Percentiles rank a stretch among this genome's conserved stretches.
phyloP scores from a whole-genome alignment of 129 eudicot species.

The Helianthus tuberosus region DNA sequence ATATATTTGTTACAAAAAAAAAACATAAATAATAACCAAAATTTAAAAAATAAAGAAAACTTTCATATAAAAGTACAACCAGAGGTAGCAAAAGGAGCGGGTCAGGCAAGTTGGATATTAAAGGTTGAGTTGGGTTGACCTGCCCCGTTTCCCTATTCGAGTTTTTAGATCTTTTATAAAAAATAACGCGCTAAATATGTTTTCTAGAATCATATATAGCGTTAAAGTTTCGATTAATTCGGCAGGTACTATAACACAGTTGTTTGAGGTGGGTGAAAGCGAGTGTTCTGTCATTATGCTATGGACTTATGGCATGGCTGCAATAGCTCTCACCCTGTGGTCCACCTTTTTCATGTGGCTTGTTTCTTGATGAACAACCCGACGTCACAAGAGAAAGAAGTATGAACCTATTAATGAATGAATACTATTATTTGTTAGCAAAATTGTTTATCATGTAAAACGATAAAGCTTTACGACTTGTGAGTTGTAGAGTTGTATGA shows the following conservation, averaged over 20 bases:
- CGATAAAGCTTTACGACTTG: neutral
- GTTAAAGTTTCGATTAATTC: neutral
- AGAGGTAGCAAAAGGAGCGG: neutral
- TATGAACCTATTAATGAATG: neutral
- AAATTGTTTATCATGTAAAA: neutral
- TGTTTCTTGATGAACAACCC: constrained; percentile 22
- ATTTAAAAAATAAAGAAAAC: neutral
- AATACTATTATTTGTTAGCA: neutral
- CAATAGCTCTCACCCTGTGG: constrained; percentile 55
- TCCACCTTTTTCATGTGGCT: constrained; percentile 58
- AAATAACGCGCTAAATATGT: neutral
- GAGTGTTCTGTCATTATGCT: constrained; percentile 69
- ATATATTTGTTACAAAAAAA: neutral
- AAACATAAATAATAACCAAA: too few species aligned
- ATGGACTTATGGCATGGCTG: constrained; percentile 52
- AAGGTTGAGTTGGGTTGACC: neutral
- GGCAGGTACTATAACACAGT: constrained; percentile 69
- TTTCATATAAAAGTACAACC: neutral
- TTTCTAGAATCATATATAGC: neutral
- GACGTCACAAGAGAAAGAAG: neutral
- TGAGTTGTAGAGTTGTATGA: neutral
- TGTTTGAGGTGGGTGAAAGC: constrained; percentile 55
- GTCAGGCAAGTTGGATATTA: neutral
- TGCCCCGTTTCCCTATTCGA: neutral
- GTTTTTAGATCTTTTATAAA: neutral